Evolutionary conservation across 139 green algal species (phyloP).

Genomic region (Tetraselmis chui): DNA sequence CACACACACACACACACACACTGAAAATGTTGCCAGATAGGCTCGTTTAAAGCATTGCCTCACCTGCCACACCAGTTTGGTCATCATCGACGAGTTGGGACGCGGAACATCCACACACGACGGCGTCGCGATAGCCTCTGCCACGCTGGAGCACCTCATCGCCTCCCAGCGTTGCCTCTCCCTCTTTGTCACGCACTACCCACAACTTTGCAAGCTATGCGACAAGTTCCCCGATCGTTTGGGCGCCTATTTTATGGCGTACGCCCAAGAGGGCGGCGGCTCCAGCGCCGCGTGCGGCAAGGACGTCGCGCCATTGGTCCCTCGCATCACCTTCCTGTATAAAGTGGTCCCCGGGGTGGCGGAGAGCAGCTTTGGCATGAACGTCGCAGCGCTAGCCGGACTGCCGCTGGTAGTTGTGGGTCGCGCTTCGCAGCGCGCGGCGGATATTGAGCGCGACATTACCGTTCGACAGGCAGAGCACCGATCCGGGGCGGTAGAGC

Average conservation of each 20-base stretch:
- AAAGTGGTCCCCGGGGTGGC: conserved; percentile 63
- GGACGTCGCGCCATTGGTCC: background rate
- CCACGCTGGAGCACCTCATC: conserved; percentile 48
- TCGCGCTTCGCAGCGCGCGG: conserved; percentile 19
- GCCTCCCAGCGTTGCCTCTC: conserved; percentile 32
- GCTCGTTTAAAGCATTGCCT: too few species aligned
- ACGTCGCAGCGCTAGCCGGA: conserved; percentile 78
- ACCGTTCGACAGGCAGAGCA: too few species aligned
- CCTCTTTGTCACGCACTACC: conserved; percentile 76
- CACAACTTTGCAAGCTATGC: conserved; percentile 29
- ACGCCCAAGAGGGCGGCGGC: conserved; percentile 1
- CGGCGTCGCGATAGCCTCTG: conserved; percentile 49
- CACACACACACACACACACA: too few species aligned
- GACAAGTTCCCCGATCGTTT: conserved; percentile 12
- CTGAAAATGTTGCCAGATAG: too few species aligned
- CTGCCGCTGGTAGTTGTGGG: conserved; percentile 38
- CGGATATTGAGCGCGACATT: conserved; percentile 1
- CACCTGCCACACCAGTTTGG: too few species aligned
- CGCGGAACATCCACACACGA: conserved; percentile 51
- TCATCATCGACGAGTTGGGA: conserved; percentile 69
- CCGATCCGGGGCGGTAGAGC: too few species aligned
- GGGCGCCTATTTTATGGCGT: conserved; percentile 33
- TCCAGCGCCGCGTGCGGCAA: background rate
- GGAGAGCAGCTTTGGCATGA: conserved; percentile 74
- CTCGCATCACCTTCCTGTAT: conserved; percentile 80